Conservation (phyloP, 1,139 yeast genomes). For the Saccharomyces pastorianus region DNA sequence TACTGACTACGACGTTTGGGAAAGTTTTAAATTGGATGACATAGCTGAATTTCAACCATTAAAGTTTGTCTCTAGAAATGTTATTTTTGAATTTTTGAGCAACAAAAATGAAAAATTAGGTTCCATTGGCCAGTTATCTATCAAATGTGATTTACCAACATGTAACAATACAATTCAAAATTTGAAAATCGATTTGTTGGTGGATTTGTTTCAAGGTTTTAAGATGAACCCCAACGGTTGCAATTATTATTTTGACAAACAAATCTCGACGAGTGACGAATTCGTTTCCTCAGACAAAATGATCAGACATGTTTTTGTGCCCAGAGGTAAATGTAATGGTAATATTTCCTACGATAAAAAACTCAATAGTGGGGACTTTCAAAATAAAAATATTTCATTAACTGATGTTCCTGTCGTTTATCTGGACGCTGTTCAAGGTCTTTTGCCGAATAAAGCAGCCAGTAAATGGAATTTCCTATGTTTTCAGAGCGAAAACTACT, state of each 20-base stretch:
- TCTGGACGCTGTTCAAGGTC: conserved; percentile 85
- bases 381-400: conserved; percentile 23
- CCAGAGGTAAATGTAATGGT: conserved; percentile 61
- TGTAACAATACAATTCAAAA: conserved; percentile 43
- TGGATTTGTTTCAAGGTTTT: conserved; percentile 37
- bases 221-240: conserved; percentile 71
- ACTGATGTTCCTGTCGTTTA: conserved; percentile 53
- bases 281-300: conserved; percentile 7
- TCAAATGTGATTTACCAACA: conserved; percentile 30
- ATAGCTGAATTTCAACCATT: conserved; percentile 13
- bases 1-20: conserved; percentile 28
- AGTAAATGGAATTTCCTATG: conserved; percentile 80
- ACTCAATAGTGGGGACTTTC: conserved; percentile 20
- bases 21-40: conserved; percentile 21
- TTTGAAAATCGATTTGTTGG: conserved; percentile 16
- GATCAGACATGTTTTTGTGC: conserved; percentile 65
- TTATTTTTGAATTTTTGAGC: conserved; percentile 62
- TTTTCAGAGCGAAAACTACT: conserved; percentile 58
- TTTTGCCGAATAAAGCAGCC: conserved; percentile 92
- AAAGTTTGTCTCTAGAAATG: conserved; percentile 37
- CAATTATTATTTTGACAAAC: conserved; percentile 37
- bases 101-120: conserved; percentile 7
- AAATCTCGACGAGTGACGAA: conserved; percentile 11
- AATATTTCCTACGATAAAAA: conserved; percentile 34
- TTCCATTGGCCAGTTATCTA: conserved; percentile 11